Evolutionary conservation across 768 basidiomycete species (phyloP).

Genomic region (Tylopilus cervinicoccineus): DNA sequence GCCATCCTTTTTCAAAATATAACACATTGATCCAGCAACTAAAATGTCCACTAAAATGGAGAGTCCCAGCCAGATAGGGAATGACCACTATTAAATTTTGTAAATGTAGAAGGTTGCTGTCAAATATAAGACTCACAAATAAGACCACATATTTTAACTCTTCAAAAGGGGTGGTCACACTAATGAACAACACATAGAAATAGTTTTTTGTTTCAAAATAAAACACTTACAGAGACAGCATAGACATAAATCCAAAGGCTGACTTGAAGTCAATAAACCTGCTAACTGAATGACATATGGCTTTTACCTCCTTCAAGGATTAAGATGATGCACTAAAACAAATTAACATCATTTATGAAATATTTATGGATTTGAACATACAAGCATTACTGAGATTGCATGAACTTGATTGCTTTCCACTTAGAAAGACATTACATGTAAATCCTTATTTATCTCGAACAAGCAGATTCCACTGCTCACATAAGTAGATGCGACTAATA

Average conservation of each 20-base stretch:
- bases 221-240: constrained; percentile 13
- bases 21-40: constrained; percentile 20
- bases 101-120: not conserved
- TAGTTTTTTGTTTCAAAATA: not conserved
- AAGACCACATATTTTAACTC: not conserved
- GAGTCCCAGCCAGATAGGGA: constrained; percentile 19
- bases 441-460: not conserved
- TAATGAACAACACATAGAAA: not conserved
- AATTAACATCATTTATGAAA: not conserved
- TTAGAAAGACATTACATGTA: constrained; percentile 1
- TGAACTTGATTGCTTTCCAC: constrained; percentile 4
- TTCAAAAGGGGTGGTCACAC: not conserved
- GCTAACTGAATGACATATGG: not conserved
- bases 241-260: constrained; percentile 17
- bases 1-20: constrained; percentile 9
- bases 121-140: constrained; percentile 1
- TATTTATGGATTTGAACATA: constrained; percentile 5
- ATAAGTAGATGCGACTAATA: constrained; percentile 19
- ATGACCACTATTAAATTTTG: constrained; percentile 15
- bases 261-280: not conserved
- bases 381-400: constrained; percentile 12
- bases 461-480: constrained; percentile 7
- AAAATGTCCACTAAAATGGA: constrained; percentile 19
- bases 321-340: constrained; percentile 11
- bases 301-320: constrained; percentile 20